Conservation (phyloP, 108 stramenopile species). For the Aurantiochytrium sp. region DNA sequence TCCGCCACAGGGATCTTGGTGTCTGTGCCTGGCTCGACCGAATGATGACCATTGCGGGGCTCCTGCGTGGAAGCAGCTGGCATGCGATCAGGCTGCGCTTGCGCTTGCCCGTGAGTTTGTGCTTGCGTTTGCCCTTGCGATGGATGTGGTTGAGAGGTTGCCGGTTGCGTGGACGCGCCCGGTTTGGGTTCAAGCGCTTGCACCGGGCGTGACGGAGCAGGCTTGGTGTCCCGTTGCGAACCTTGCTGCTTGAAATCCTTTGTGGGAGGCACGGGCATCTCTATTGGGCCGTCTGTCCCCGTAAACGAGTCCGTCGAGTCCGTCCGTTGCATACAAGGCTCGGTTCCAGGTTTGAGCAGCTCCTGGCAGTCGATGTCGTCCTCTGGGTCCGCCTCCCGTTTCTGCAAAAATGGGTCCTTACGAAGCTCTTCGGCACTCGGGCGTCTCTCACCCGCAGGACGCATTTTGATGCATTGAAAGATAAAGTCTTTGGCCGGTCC, state of each 20-base stretch:
- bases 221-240: neutral
- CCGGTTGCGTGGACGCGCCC: no score
- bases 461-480: constrained; percentile 65
- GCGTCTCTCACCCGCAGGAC: constrained; percentile 48
- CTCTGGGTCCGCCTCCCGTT: constrained; percentile 46
- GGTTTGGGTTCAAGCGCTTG: no score
- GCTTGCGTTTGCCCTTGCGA: no score
- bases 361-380: constrained; percentile 69
- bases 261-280: neutral
- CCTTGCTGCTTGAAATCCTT: no score
- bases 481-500: constrained; percentile 75
- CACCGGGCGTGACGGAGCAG: neutral
- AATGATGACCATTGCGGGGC: no score
- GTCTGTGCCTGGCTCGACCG: neutral
- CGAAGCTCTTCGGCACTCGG: constrained; percentile 70
- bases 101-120: no score
- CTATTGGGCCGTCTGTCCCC: neutral
- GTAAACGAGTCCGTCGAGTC: neutral
- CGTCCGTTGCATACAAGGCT: neutral
- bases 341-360: neutral
- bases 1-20: neutral
- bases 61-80: no score
- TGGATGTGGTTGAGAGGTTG: no score
- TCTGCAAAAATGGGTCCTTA: constrained; percentile 65
- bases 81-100: no score